These are phyloP conservation scores for Pyrenochaeta sp. DNA, from an alignment of 2,329 filamentous ascomycete species.

Conservation along the genomic window DNA sequence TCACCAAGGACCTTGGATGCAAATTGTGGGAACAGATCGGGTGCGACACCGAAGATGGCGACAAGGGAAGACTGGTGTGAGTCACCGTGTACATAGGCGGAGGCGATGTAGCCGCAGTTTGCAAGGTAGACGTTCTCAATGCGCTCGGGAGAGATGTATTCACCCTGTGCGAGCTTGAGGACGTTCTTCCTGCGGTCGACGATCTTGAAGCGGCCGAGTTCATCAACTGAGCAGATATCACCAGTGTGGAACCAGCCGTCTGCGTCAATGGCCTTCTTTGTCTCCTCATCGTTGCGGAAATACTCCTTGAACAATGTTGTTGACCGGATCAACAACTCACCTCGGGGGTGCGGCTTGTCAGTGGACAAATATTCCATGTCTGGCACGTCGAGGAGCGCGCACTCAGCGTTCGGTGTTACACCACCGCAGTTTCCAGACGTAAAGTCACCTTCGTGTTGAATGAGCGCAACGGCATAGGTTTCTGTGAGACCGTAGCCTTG, in stretches of 20 bases:
- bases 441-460: constrained; percentile 76
- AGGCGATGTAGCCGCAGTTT: constrained; percentile 77
- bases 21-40: constrained; percentile 81
- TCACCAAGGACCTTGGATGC: constrained; percentile 79
- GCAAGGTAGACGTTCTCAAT: constrained; percentile 95
- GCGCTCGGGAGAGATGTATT: constrained; percentile 97
- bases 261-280: constrained; percentile 78
- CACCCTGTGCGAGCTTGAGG: constrained; percentile 96
- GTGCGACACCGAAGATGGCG: constrained; percentile 86
- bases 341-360: constrained; percentile 88
- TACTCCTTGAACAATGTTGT: constrained; percentile 85
- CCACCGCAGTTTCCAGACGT: constrained; percentile 82
- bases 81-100: constrained; percentile 92
- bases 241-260: constrained; percentile 98
- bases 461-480: constrained; percentile 79
- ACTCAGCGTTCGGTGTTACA: constrained; percentile 73
- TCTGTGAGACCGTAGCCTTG: constrained; percentile 97
- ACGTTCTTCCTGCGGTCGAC: constrained; percentile 99
- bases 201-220: constrained; percentile 86
- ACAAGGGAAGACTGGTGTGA: constrained; percentile 82
- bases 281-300: constrained; percentile 90
- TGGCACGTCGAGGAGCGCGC: constrained; percentile 82
- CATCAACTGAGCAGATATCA: constrained; percentile 87
- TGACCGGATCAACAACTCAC: constrained; percentile 86
- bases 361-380: constrained; percentile 92